phyloP scores from a whole-genome alignment of 2,329 filamentous ascomycete genomes.

The Conoideocrella luteorostrata region DNA sequence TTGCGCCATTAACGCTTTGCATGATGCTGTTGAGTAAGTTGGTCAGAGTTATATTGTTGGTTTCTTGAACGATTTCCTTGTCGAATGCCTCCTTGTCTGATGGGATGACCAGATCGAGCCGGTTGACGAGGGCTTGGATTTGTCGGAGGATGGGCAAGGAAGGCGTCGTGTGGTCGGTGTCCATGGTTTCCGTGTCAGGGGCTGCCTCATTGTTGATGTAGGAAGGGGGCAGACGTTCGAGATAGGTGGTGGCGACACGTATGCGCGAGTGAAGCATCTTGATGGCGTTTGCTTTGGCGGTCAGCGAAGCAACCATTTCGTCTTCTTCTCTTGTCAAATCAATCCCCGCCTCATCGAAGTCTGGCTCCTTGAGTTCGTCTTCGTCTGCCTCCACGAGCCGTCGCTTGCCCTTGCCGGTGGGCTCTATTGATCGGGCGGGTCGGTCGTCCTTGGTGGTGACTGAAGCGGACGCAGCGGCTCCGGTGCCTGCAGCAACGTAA shows the following conservation, averaged over 20 bases:
- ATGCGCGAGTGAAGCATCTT: conserved; percentile 84
- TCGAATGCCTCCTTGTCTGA: conserved; percentile 59
- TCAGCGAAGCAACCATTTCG: conserved; percentile 60
- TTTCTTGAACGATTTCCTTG: conserved; percentile 66
- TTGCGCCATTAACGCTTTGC: conserved; percentile 62
- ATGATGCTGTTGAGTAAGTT: conserved; percentile 70
- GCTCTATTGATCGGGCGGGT: conserved; percentile 35
- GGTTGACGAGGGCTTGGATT: conserved; percentile 77
- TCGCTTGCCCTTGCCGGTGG: conserved; percentile 48
- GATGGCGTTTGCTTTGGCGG: conserved; percentile 84
- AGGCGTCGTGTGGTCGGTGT: conserved; percentile 34
- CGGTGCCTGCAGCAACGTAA: conserved; percentile 79
- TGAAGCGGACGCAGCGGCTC: conserved; percentile 52
- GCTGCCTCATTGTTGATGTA: conserved; percentile 43
- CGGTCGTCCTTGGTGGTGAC: conserved; percentile 38
- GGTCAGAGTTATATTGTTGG: conserved; percentile 78
- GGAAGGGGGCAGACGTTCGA: too few relatives aligned
- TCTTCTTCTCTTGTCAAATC: conserved; percentile 53
- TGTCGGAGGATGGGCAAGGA: conserved; percentile 76
- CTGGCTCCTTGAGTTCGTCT: conserved; percentile 21
- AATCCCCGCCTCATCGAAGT: conserved; percentile 30
- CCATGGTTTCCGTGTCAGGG: conserved; percentile 24
- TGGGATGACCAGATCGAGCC: conserved; percentile 75
- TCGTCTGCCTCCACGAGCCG: conserved; percentile 28
- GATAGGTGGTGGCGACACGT: conserved; percentile 60